Evolutionary conservation across 495 filamentous ascomycete genomes (phyloP).

Genomic region (Aspergillus taichungensis): DNA sequence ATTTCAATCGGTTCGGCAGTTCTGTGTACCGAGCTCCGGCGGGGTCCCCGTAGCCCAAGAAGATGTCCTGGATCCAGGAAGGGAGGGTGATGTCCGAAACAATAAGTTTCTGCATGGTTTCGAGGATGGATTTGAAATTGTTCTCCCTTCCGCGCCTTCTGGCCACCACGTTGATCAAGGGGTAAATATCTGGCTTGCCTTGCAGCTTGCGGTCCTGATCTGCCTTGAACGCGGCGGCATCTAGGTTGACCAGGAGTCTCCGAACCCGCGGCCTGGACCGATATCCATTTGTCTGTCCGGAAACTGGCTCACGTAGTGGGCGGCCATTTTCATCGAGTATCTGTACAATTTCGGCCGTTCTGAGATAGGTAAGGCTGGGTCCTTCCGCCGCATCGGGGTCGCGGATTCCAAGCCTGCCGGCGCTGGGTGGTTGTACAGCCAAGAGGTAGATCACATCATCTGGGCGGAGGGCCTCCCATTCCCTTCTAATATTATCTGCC

Average conservation of each 20-base stretch:
- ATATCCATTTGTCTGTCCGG: conserved; percentile 43
- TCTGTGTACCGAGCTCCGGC: conserved; percentile 77
- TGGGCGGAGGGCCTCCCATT: conserved; percentile 84
- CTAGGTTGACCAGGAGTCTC: conserved; percentile 71
- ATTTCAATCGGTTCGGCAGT: conserved; percentile 65
- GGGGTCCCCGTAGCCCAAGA: conserved; percentile 92
- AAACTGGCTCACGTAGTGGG: conserved; percentile 52
- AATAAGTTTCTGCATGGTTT: conserved; percentile 80
- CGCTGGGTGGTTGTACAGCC: conserved; percentile 49
- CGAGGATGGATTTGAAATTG: conserved; percentile 91
- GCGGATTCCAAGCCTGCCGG: conserved; percentile 45
- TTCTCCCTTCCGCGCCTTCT: conserved; percentile 85
- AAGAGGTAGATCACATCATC: conserved; percentile 89
- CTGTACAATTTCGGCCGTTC: conserved; percentile 81
- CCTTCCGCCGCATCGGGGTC: conserved; percentile 39
- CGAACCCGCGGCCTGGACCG: conserved; percentile 47
- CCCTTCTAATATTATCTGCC: conserved; percentile 61
- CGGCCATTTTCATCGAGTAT: conserved; percentile 83
- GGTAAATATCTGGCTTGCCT: conserved; percentile 71
- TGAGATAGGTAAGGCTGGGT: conserved; percentile 58
- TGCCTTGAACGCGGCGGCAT: conserved; percentile 66
- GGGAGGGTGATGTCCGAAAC: conserved; percentile 81
- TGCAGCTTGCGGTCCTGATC: conserved; percentile 57
- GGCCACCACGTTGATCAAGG: conserved; percentile 77
- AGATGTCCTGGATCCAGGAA: conserved; percentile 91